Percentiles rank a stretch among this genome's conserved stretches.
These are phyloP conservation scores for Fusarium humuli DNA, from an alignment of 2,329 filamentous ascomycete genomes.

Conservation along the genomic window DNA sequence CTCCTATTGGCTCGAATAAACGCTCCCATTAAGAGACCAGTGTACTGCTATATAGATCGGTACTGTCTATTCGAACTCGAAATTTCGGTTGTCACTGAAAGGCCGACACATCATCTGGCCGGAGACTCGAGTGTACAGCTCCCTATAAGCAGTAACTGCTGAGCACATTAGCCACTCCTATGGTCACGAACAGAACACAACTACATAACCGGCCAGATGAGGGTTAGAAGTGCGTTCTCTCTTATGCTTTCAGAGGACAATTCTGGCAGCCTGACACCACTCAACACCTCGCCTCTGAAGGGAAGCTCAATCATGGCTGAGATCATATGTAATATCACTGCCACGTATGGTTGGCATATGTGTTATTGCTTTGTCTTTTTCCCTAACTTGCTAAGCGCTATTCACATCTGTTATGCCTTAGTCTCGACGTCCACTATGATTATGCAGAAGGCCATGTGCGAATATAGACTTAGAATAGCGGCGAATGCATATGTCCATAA, in stretches of 20 bases:
- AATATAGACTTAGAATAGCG: not conserved
- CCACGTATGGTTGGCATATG: not conserved
- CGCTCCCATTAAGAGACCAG: not conserved
- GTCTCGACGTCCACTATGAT: not conserved
- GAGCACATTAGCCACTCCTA: not conserved
- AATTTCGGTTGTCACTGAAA: not conserved
- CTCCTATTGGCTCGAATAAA: not conserved
- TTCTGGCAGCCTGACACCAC: not conserved
- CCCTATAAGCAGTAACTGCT: not conserved
- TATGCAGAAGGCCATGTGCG: not conserved
- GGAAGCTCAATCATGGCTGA: not conserved
- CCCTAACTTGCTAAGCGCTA: not conserved
- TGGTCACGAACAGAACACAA: not conserved
- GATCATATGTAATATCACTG: not conserved
- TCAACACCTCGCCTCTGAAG: not conserved
- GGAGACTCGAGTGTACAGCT: not conserved
- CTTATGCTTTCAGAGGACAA: not conserved
- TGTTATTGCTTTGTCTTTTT: not conserved
- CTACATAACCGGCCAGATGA: not conserved
- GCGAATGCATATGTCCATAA: not conserved
- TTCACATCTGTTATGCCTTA: not conserved
- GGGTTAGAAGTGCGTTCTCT: not conserved
- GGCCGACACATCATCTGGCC: not conserved
- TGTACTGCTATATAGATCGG: not conserved
- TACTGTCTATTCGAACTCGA: not conserved